Conservation (phyloP, 768 basidiomycete genomes). For the Xerocomus brunneocitrinus region DNA sequence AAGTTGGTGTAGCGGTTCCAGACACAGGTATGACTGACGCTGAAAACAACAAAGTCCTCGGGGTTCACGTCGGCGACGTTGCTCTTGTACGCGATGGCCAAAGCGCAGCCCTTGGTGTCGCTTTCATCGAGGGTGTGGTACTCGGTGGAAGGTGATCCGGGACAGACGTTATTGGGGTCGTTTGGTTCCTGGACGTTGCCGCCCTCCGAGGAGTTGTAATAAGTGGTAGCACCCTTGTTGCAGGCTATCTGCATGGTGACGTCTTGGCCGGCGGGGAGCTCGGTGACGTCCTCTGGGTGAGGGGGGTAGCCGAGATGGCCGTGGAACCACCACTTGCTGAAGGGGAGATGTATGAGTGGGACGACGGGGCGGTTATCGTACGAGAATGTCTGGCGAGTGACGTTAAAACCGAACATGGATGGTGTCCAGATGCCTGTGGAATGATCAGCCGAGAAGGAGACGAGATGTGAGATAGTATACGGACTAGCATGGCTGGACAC, state of each 20-base stretch:
- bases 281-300: conserved; percentile 50
- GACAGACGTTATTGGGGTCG: conserved; percentile 51
- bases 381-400: conserved; percentile 46
- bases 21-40: conserved; percentile 71
- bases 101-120: conserved; percentile 58
- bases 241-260: conserved; percentile 53
- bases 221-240: conserved; percentile 59
- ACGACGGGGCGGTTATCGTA: conserved; percentile 63
- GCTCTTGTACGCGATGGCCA: conserved; percentile 75
- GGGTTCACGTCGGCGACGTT: conserved; percentile 54
- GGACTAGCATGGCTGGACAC: conserved; percentile 18
- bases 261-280: conserved; percentile 53
- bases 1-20: conserved; percentile 70
- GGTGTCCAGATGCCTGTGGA: conserved; percentile 47
- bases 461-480: neutral
- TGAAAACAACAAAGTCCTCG: conserved; percentile 68
- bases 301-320: conserved; percentile 56
- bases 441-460: neutral
- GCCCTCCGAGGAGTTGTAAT: conserved; percentile 46
- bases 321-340: conserved; percentile 58
- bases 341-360: conserved; percentile 36
- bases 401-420: conserved; percentile 67
- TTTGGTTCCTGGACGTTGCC: conserved; percentile 47
- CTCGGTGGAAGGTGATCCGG: conserved; percentile 36
- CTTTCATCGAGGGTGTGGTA: conserved; percentile 54